phyloP scores from a whole-genome alignment of 2,329 filamentous ascomycete species.

The Fusarium stilboides region DNA sequence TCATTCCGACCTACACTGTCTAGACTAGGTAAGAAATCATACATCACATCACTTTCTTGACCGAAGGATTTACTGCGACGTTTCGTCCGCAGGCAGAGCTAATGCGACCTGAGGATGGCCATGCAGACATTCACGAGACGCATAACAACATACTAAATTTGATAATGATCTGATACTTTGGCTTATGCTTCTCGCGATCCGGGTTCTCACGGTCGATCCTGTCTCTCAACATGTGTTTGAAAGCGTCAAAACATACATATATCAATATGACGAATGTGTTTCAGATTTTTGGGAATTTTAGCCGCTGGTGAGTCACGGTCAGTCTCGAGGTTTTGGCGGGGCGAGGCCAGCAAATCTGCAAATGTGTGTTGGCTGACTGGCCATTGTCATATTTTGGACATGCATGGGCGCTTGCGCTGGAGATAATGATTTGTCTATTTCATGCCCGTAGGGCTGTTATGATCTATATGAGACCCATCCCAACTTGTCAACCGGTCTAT shows the following conservation, averaged over 20 bases:
- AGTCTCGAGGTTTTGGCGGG: conserved; percentile 5
- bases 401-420: conserved; percentile 21
- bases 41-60: conserved; percentile 1
- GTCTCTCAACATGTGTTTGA: neutral
- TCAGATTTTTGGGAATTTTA: conserved; percentile 14
- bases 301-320: conserved; percentile 10
- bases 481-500: conserved; percentile 9
- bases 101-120: conserved; percentile 4
- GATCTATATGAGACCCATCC: conserved; percentile 15
- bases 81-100: conserved; percentile 23
- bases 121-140: neutral
- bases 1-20: neutral
- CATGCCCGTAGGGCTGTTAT: conserved; percentile 25
- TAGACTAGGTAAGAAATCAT: neutral
- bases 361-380: conserved; percentile 1
- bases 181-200: neutral
- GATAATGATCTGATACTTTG: neutral
- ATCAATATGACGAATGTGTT: neutral
- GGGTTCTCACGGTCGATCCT: neutral
- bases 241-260: neutral
- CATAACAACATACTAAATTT: conserved; percentile 1
- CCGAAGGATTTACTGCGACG: conserved; percentile 28
- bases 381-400: neutral
- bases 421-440: conserved; percentile 36
- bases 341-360: conserved; percentile 9